Percentiles rank a stretch among this genome's conserved stretches.
These are phyloP conservation scores for Tylopilus plumbeoviolaceoides DNA, from an alignment of 768 basidiomycete genomes.

Conservation along the genomic window DNA sequence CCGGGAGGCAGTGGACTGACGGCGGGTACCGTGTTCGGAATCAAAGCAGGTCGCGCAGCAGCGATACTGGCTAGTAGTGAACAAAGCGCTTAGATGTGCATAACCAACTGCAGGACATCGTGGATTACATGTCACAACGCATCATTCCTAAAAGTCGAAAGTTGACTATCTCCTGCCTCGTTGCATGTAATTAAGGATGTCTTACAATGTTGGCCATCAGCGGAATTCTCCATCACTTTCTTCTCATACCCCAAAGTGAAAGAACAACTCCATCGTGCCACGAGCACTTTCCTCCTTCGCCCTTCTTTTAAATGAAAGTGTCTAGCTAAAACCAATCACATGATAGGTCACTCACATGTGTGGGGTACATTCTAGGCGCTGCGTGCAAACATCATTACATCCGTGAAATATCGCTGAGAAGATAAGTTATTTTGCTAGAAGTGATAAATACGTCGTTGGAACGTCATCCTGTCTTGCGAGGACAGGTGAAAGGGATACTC, in stretches of 20 bases:
- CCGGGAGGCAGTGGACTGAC: conserved; percentile 68
- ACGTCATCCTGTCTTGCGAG: conserved; percentile 38
- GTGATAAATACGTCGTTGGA: conserved; percentile 53
- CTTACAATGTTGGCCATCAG: too few relatives aligned
- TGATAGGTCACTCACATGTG: conserved; percentile 12
- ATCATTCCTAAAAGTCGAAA: too few relatives aligned
- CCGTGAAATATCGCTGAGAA: conserved; percentile 42
- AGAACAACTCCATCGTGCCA: conserved; percentile 51
- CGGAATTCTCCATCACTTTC: not conserved
- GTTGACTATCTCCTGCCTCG: too few relatives aligned
- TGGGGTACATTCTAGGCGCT: conserved; percentile 16
- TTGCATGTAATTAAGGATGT: not conserved
- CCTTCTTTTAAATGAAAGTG: conserved; percentile 33
- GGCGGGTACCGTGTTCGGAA: conserved; percentile 62
- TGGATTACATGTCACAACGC: not conserved
- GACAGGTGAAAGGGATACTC: conserved; percentile 45
- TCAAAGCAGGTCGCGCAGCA: conserved; percentile 48
- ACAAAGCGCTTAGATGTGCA: not conserved
- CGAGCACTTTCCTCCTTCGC: conserved; percentile 53
- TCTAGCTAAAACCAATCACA: not conserved
- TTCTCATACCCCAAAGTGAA: conserved; percentile 32
- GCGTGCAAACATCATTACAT: conserved; percentile 22
- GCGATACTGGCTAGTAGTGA: conserved; percentile 24
- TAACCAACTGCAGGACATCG: too few relatives aligned
- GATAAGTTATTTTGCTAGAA: conserved; percentile 42